Conservation (phyloP, 345 rosid species). For the Boechera retrofracta region DNA sequence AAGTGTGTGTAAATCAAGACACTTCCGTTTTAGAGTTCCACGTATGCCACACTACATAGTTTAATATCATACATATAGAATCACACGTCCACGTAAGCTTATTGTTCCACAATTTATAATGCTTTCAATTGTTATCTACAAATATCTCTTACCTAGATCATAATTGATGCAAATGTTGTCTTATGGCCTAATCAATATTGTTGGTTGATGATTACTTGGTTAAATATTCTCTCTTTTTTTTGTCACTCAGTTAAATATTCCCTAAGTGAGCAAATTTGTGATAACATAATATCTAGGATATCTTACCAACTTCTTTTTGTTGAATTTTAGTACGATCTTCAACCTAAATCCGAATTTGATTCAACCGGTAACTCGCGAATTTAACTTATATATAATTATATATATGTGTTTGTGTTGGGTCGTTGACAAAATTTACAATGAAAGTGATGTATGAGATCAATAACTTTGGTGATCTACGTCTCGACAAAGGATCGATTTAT, state of each 20-base stretch:
- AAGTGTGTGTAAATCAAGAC: conserved; percentile 27
- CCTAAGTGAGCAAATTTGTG: background rate
- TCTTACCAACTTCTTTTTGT: background rate
- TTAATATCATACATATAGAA: background rate
- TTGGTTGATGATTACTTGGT: background rate
- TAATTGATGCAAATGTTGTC: background rate
- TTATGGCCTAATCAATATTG: background rate
- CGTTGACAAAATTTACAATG: too few species aligned
- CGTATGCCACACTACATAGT: conserved; percentile 34
- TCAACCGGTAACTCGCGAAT: background rate
- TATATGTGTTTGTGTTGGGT: too few species aligned
- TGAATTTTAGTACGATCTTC: background rate
- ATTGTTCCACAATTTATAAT: too few species aligned
- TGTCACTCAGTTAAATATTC: too few species aligned
- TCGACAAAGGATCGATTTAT: too few species aligned
- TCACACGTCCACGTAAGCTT: too few species aligned
- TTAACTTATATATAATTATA: too few species aligned
- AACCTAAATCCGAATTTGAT: background rate
- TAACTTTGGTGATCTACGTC: too few species aligned
- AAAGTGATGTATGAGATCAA: too few species aligned
- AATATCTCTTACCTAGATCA: background rate
- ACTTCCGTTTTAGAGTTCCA: conserved; percentile 32
- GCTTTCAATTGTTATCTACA: too few species aligned
- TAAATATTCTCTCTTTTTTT: background rate
- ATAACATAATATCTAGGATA: background rate